These are phyloP conservation scores for Mycena maculata DNA, from an alignment of 768 basidiomycete genomes.

Conservation along the genomic window DNA sequence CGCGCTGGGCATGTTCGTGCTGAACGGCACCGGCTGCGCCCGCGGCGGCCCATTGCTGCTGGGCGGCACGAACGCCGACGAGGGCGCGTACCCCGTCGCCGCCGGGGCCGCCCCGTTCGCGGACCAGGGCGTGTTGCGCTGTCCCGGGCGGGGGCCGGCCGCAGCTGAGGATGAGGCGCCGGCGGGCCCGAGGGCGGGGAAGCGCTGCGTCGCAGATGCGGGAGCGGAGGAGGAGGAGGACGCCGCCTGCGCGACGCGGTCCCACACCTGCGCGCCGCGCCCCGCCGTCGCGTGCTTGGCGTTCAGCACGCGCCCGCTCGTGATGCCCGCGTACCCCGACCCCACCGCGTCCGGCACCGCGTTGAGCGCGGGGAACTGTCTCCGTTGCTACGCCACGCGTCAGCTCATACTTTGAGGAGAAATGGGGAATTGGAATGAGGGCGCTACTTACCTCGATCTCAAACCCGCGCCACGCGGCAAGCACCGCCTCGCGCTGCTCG, in stretches of 20 bases:
- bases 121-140: conserved; percentile 74
- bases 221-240: conserved; percentile 50
- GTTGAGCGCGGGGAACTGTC: conserved; percentile 88
- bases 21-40: conserved; percentile 31
- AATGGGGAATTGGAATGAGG: not conserved
- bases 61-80: conserved; percentile 43
- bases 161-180: conserved; percentile 32
- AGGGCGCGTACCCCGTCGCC: conserved; percentile 32
- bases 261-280: conserved; percentile 78
- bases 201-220: conserved; percentile 44
- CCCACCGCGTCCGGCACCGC: conserved; percentile 66
- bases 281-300: conserved; percentile 81
- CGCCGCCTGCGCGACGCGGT: conserved; percentile 90
- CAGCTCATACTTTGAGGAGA: conserved; percentile 9
- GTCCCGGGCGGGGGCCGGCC: conserved; percentile 52
- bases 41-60: conserved; percentile 37
- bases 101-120: conserved; percentile 46
- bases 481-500: conserved; percentile 83
- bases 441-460: conserved; percentile 74
- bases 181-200: conserved; percentile 47
- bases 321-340: conserved; percentile 80
- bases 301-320: conserved; percentile 85
- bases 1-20: conserved; percentile 23
- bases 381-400: conserved; percentile 69
- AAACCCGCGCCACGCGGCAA: conserved; percentile 86